phyloP scores from a whole-genome alignment of 345 rosid species.

The Eucalyptus pauciflora region DNA sequence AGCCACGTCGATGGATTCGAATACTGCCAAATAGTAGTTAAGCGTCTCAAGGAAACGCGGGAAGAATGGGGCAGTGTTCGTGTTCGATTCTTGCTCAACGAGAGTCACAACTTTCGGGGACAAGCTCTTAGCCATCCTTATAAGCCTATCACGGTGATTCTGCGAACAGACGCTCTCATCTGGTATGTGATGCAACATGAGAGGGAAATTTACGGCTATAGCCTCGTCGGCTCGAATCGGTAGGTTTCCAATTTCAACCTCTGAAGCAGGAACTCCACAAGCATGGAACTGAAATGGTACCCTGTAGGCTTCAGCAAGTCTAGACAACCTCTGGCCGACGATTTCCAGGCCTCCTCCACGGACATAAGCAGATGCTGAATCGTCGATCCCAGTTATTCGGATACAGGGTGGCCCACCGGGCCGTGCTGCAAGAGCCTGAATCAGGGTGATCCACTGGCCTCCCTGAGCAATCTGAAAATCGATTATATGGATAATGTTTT shows the following conservation, averaged over 20 bases:
- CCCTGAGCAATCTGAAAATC: constrained; percentile 90
- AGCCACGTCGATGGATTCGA: constrained; percentile 67
- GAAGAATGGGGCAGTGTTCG: constrained; percentile 71
- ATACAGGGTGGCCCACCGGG: constrained; percentile 82
- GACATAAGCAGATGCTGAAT: constrained; percentile 67
- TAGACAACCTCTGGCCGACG: constrained; percentile 64
- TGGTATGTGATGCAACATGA: constrained; percentile 86
- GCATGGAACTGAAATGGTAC: constrained; percentile 78
- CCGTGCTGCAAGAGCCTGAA: constrained; percentile 78
- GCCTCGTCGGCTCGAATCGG: constrained; percentile 64
- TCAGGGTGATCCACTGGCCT: constrained; percentile 83
- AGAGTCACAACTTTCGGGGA: constrained; percentile 81
- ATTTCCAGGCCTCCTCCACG: constrained; percentile 81
- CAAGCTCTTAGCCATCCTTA: constrained; percentile 67
- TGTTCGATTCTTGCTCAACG: constrained; percentile 86
- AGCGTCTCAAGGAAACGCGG: constrained; percentile 69
- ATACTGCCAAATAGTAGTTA: constrained; percentile 58
- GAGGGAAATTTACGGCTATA: constrained; percentile 68
- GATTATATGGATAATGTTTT: constrained; percentile 62
- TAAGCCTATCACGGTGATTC: constrained; percentile 77
- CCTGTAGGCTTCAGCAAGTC: constrained; percentile 54
- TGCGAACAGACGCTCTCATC: constrained; percentile 81
- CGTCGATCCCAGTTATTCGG: constrained; percentile 85
- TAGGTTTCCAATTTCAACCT: constrained; percentile 57
- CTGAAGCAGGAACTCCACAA: constrained; percentile 46